A percentile compares a stretch with the other conserved stretches of the same genome.
Conservation (phyloP, 345 rosid genomes). For the Aquilaria yunnanensis region DNA sequence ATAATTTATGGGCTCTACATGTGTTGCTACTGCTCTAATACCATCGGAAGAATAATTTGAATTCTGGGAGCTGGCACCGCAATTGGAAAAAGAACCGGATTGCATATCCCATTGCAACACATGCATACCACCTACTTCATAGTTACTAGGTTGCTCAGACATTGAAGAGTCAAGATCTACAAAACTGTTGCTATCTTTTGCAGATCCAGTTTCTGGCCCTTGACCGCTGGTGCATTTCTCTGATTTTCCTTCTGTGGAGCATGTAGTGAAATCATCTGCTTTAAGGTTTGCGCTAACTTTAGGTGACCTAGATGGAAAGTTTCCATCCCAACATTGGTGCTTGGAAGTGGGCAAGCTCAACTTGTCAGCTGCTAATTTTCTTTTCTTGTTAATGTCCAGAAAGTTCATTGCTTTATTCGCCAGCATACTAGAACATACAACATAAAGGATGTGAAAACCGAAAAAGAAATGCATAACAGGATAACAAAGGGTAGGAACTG, state of each 20-base stretch:
- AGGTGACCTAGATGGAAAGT: constrained; percentile 15
- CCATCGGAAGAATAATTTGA: constrained; percentile 10
- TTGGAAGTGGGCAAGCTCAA: constrained; percentile 43
- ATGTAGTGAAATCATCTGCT: constrained; percentile 8
- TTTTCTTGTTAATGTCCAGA: constrained; percentile 37
- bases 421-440: constrained; percentile 16
- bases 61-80: constrained; percentile 12
- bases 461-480: neutral
- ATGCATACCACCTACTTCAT: constrained; percentile 13
- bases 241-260: constrained; percentile 8
- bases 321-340: constrained; percentile 39
- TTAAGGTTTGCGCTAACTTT: constrained; percentile 11
- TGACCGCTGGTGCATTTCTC: constrained; percentile 10
- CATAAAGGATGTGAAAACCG: neutral
- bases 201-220: constrained; percentile 31
- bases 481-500: neutral
- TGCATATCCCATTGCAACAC: constrained; percentile 7
- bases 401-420: constrained; percentile 6
- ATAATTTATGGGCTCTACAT: constrained; percentile 3
- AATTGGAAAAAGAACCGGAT: constrained; percentile 20
- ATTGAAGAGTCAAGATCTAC: constrained; percentile 20
- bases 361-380: constrained; percentile 42
- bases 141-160: constrained; percentile 17
- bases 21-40: neutral
- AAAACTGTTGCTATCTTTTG: constrained; percentile 43